A percentile compares a stretch with the other conserved stretches of the same genome.
These are phyloP conservation scores for Thymus mandschuricus DNA, from an alignment of 257 asterid species.

Conservation along the genomic window DNA sequence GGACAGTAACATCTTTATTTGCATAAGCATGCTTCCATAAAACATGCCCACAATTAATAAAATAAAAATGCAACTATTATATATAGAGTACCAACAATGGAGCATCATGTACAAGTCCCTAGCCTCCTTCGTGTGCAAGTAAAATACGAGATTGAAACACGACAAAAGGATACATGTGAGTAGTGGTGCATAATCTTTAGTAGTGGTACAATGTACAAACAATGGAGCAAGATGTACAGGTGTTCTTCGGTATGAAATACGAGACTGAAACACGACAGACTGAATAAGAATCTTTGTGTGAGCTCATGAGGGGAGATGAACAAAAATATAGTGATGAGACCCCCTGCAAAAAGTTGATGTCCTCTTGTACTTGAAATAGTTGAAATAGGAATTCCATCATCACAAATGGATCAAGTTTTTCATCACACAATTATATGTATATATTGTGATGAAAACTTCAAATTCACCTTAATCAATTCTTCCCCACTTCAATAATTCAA, in stretches of 20 bases:
- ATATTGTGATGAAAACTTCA: neutral
- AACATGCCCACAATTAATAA: neutral
- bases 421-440: slow-evolving; percentile 19
- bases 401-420: neutral
- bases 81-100: neutral
- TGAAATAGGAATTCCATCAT: neutral
- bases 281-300: slow-evolving; percentile 16
- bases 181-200: neutral
- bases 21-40: slow-evolving; percentile 43
- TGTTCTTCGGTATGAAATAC: neutral
- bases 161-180: neutral
- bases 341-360: slow-evolving; percentile 23
- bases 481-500: slow-evolving; percentile 17
- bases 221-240: neutral
- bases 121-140: too few relatives aligned
- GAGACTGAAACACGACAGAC: slow-evolving; percentile 10
- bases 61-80: neutral
- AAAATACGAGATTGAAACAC: slow-evolving; percentile 11
- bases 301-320: slow-evolving; percentile 10
- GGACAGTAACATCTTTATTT: slow-evolving; percentile 43
- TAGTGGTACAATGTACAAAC: neutral
- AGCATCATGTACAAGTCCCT: too few relatives aligned
- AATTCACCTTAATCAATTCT: neutral
- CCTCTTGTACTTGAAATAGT: slow-evolving; percentile 27
- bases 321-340: slow-evolving; percentile 24